Conservation (phyloP, 768 basidiomycete genomes). For the Gloeostereum incarnatum region DNA sequence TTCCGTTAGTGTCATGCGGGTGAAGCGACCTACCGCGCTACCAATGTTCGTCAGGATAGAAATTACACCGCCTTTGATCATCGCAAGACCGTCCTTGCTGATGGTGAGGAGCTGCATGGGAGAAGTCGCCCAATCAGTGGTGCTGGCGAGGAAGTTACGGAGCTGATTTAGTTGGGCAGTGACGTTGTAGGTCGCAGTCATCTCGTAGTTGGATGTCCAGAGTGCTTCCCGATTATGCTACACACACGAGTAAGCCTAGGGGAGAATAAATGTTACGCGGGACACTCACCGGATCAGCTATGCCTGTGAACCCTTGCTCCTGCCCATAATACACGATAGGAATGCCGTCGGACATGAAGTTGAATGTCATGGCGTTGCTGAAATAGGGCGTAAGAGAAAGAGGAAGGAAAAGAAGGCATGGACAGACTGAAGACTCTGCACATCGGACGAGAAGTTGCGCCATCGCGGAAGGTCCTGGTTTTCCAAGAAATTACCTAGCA, state of each 20-base stretch:
- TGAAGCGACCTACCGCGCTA: constrained; percentile 41
- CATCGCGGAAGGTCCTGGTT: constrained; percentile 74
- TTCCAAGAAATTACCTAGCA: constrained; percentile 70
- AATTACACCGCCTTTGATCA: constrained; percentile 57
- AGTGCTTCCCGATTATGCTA: constrained; percentile 70
- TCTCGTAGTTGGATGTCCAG: constrained; percentile 59
- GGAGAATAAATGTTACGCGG: constrained; percentile 1
- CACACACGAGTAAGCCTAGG: too few species aligned
- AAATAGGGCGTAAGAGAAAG: neutral
- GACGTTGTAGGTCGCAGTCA: constrained; percentile 47
- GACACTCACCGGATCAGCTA: constrained; percentile 49
- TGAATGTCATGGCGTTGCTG: constrained; percentile 69
- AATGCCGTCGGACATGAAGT: constrained; percentile 76
- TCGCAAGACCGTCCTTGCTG: constrained; percentile 42
- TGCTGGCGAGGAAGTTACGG: constrained; percentile 51
- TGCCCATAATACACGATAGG: constrained; percentile 80
- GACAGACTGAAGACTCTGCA: constrained; percentile 57
- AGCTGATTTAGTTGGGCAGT: constrained; percentile 57
- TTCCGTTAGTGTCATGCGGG: neutral
- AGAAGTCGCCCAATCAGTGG: constrained; percentile 49
- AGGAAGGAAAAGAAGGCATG: neutral
- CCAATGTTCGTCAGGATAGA: constrained; percentile 65
- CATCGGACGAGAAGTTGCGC: constrained; percentile 63
- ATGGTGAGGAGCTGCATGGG: constrained; percentile 41
- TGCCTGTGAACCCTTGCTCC: constrained; percentile 62